phyloP scores from a whole-genome alignment of 75 land plant species.

The Cryptomeria japonica region DNA sequence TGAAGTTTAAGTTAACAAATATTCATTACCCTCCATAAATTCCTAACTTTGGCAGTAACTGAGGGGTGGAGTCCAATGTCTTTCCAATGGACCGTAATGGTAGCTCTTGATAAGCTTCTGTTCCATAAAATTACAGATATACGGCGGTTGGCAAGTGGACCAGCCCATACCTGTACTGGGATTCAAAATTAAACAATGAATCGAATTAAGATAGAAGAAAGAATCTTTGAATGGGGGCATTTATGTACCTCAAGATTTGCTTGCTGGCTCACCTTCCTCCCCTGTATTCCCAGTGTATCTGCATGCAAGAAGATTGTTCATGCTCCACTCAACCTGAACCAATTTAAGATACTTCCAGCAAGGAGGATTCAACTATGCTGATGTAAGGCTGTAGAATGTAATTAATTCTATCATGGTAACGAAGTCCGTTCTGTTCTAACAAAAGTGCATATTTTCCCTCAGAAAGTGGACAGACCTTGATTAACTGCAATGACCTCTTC shows the following conservation, averaged over 20 bases:
- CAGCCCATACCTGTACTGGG: slow-evolving; percentile 45
- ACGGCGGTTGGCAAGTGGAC: slow-evolving; percentile 34
- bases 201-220: background rate
- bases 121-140: slow-evolving; percentile 41
- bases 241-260: slow-evolving; percentile 53
- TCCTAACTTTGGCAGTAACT: slow-evolving; percentile 15
- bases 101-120: slow-evolving; percentile 14
- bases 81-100: slow-evolving; percentile 24
- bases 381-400: background rate
- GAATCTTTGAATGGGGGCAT: background rate
- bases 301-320: slow-evolving; percentile 4
- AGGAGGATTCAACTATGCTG: background rate
- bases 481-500: slow-evolving; percentile 48
- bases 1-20: background rate
- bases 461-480: slow-evolving; percentile 29
- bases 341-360: background rate
- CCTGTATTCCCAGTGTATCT: slow-evolving; percentile 81
- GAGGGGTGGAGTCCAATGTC: slow-evolving; percentile 27
- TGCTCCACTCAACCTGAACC: background rate
- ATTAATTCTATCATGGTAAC: background rate
- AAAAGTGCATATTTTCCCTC: background rate
- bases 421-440: background rate
- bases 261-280: slow-evolving; percentile 54
- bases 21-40: slow-evolving; percentile 13
- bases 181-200: background rate